Evolutionary conservation across 192 early-diverging fungal species (phyloP).

Genomic region (Coemansia sp.): DNA sequence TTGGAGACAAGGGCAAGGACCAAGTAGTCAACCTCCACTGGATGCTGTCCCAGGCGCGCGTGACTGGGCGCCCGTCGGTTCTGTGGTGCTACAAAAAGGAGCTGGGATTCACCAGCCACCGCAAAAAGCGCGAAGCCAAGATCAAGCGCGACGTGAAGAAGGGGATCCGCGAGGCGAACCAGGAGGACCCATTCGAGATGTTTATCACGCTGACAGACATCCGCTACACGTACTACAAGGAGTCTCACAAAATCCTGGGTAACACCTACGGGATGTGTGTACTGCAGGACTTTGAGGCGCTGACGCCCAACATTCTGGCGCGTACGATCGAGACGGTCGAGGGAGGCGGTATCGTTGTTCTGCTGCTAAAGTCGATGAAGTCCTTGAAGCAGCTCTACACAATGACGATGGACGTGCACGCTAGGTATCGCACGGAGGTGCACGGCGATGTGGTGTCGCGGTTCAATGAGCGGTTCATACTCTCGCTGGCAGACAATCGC

Average conservation of each 20-base stretch:
- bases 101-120: constrained; percentile 90
- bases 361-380: constrained; percentile 92
- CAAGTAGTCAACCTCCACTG: constrained; percentile 96
- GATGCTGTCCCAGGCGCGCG: constrained; percentile 90
- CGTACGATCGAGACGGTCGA: constrained; percentile 98
- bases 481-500: constrained; percentile 85
- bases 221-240: constrained; percentile 99
- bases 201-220: constrained; percentile 95
- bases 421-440: constrained; percentile 90
- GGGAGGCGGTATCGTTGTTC: constrained; percentile 91
- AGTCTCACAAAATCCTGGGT: constrained; percentile 96
- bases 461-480: constrained; percentile 97
- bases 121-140: constrained; percentile 95
- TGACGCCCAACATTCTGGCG: constrained; percentile 95
- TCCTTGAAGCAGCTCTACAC: constrained; percentile 97
- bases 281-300: constrained; percentile 96
- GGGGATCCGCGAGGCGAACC: constrained; percentile 86
- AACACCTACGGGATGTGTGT: constrained; percentile 99
- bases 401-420: constrained; percentile 98
- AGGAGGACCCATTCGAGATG: constrained; percentile 98
- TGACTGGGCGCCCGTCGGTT: constrained; percentile 87
- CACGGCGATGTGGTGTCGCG: constrained; percentile 90
- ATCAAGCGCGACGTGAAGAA: constrained; percentile 93
- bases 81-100: constrained; percentile 99
- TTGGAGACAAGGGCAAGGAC: constrained; percentile 91